Conservation (phyloP, 345 rosid species). For the Eucalyptus dawsonii region DNA sequence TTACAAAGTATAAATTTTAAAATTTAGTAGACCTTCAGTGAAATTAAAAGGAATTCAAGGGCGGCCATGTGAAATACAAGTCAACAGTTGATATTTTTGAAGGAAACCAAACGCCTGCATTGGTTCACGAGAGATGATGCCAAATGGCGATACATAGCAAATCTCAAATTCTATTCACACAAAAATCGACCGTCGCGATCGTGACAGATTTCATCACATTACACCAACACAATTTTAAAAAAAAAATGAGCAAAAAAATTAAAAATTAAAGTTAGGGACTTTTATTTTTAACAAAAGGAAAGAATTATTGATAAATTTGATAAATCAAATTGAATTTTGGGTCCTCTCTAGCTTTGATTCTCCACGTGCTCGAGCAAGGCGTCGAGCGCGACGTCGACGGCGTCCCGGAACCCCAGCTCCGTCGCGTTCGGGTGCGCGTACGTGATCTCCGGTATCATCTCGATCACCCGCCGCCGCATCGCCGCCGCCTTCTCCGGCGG, state of each 20-base stretch:
- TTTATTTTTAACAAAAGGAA: background rate
- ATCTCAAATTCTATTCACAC: background rate
- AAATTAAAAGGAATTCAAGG: background rate
- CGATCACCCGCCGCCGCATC: slow-evolving; percentile 18
- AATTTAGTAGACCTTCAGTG: background rate
- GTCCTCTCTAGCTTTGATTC: background rate
- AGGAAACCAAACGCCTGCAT: background rate
- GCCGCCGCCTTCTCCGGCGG: slow-evolving; percentile 2
- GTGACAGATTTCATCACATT: background rate
- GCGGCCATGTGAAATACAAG: background rate
- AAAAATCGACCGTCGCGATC: background rate
- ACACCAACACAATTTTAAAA: background rate
- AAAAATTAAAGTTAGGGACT: background rate
- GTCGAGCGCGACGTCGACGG: slow-evolving; percentile 31
- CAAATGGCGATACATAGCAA: background rate
- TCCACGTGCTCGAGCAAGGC: slow-evolving; percentile 6
- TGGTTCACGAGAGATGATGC: background rate
- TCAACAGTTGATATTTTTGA: background rate
- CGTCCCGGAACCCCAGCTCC: slow-evolving; percentile 19
- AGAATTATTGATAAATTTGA: background rate
- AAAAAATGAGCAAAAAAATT: background rate
- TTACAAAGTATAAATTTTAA: rapidly evolving
- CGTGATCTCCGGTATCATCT: slow-evolving; percentile 29
- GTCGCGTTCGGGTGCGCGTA: slow-evolving; percentile 42
- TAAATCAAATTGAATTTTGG: background rate